These are phyloP conservation scores for Cladophialophora psammophila DNA, from an alignment of 2,329 filamentous ascomycete species.

Conservation along the genomic window DNA sequence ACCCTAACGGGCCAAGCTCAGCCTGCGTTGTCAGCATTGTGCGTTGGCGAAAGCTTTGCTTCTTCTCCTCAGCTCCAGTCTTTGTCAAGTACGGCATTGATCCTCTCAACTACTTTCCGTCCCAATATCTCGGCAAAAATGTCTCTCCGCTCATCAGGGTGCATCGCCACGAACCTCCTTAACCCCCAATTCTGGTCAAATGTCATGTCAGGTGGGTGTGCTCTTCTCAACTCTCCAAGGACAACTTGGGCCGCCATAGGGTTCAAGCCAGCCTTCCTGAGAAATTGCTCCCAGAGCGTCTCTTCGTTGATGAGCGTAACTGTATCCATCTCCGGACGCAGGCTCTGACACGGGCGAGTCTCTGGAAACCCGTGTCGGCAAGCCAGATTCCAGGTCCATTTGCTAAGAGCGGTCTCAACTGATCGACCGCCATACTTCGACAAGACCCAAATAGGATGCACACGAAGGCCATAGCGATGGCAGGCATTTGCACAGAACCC, in stretches of 20 bases:
- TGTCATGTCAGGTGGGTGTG: not conserved
- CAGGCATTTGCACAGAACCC: constrained; percentile 42
- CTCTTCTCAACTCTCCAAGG: constrained; percentile 48
- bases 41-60: not conserved
- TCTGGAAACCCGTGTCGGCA: constrained; percentile 43
- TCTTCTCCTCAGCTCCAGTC: constrained; percentile 6
- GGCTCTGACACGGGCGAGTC: constrained; percentile 1
- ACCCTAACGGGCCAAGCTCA: not conserved
- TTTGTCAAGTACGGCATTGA: constrained; percentile 26
- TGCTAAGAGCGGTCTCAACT: constrained; percentile 14
- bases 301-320: constrained; percentile 61
- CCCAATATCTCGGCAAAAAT: constrained; percentile 34
- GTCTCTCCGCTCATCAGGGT: constrained; percentile 20
- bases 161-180: constrained; percentile 31
- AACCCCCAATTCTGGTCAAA: constrained; percentile 24
- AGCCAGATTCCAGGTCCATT: constrained; percentile 53
- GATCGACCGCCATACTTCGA: not conserved
- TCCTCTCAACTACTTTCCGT: constrained; percentile 19
- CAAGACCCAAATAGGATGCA: constrained; percentile 33
- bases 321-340: constrained; percentile 41
- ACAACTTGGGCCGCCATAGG: constrained; percentile 74
- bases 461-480: not conserved
- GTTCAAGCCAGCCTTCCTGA: constrained; percentile 72
- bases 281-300: constrained; percentile 71
- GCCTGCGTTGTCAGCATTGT: constrained; percentile 8